A percentile compares a stretch with the other conserved stretches of the same genome.
phyloP scores from a whole-genome alignment of 208 protist species.

The Wallacemonas sp. region DNA sequence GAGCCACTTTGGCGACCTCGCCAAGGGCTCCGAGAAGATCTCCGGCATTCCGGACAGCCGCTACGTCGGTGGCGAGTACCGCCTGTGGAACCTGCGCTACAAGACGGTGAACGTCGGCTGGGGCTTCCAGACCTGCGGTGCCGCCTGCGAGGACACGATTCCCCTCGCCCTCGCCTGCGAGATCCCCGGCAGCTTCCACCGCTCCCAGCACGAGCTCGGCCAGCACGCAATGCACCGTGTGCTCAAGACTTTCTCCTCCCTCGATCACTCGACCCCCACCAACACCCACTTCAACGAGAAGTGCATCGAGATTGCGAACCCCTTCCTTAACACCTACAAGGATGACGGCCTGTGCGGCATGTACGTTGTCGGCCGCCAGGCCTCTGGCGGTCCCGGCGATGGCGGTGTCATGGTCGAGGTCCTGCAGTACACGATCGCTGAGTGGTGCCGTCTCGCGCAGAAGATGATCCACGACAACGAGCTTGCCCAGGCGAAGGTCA shows the following conservation, averaged over 20 bases:
- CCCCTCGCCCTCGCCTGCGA: slow-evolving; percentile 86
- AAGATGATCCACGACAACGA: slow-evolving; percentile 85
- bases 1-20: slow-evolving; percentile 89
- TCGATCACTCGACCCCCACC: slow-evolving; percentile 85
- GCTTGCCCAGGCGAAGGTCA: slow-evolving; percentile 88
- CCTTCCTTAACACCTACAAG: slow-evolving; percentile 89
- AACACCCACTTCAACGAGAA: slow-evolving; percentile 92
- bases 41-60: slow-evolving; percentile 48
- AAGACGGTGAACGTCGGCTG: slow-evolving; percentile 87
- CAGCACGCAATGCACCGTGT: slow-evolving; percentile 88
- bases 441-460: slow-evolving; percentile 88
- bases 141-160: slow-evolving; percentile 81
- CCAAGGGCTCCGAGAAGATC: slow-evolving; percentile 24
- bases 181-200: slow-evolving; percentile 87
- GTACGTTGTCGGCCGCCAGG: slow-evolving; percentile 78
- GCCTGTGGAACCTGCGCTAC: slow-evolving; percentile 88
- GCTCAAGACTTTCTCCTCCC: slow-evolving; percentile 88
- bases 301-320: slow-evolving; percentile 84
- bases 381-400: slow-evolving; percentile 59
- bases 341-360: slow-evolving; percentile 89
- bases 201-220: slow-evolving; percentile 87
- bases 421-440: slow-evolving; percentile 87
- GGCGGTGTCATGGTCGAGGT: slow-evolving; percentile 79
- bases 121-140: slow-evolving; percentile 90
- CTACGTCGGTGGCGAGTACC: slow-evolving; percentile 87